A percentile compares a stretch with the other conserved stretches of the same genome.
Conservation (phyloP, 495 filamentous ascomycete genomes). For the Neurospora sp. region DNA sequence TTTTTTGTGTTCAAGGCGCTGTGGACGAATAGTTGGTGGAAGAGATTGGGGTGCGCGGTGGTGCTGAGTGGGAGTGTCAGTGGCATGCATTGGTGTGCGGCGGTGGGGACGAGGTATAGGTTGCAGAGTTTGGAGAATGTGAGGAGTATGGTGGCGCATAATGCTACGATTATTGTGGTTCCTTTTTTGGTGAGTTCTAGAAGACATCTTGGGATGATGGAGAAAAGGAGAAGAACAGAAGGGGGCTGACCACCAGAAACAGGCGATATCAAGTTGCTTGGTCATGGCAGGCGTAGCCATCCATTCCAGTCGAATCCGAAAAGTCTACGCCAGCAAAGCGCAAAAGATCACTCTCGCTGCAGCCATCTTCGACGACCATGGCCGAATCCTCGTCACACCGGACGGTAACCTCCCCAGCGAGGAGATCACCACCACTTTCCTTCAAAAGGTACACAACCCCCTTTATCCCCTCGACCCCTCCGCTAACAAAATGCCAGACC, state of each 20-base stretch:
- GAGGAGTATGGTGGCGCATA: conserved; percentile 35
- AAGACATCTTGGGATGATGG: too few relatives aligned
- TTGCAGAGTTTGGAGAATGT: conserved; percentile 24
- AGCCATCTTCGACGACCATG: conserved; percentile 64
- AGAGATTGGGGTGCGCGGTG: conserved; percentile 52
- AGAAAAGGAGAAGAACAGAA: background rate
- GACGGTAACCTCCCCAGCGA: conserved; percentile 72
- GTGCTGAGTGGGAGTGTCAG: conserved; percentile 64
- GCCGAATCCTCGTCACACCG: conserved; percentile 66
- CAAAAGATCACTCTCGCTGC: conserved; percentile 71
- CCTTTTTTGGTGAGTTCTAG: conserved; percentile 45
- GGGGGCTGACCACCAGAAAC: background rate
- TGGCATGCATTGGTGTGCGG: conserved; percentile 84
- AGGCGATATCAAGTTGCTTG: conserved; percentile 53
- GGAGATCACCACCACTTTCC: conserved; percentile 70
- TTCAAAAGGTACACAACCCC: conserved; percentile 37
- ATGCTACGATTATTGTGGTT: conserved; percentile 51
- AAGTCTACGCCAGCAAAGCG: conserved; percentile 51
- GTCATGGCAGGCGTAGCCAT: conserved; percentile 40
- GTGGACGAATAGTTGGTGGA: conserved; percentile 75
- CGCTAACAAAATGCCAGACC: conserved; percentile 29
- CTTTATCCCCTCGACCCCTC: background rate
- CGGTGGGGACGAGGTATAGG: conserved; percentile 59
- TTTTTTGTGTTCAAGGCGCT: conserved; percentile 70
- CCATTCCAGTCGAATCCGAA: conserved; percentile 43